Base-by-base conservation (phyloP, 2,329 filamentous ascomycete genomes). In the Colletotrichum scovillei region DNA sequence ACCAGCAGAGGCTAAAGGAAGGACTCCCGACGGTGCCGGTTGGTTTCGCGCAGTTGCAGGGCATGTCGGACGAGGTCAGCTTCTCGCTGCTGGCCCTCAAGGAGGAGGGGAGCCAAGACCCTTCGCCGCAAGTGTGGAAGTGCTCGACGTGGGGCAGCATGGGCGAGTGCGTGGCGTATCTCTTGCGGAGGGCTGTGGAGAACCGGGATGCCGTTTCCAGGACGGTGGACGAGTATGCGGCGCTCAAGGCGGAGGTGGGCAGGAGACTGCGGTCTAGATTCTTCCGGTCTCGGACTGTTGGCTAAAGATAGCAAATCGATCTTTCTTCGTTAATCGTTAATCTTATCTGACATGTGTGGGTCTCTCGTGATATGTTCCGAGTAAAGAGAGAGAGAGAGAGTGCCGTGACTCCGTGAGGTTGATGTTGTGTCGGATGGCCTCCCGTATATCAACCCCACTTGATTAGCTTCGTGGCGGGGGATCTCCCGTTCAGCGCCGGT, bases 61-160 rank as follows among this genome's bases (percentile, higher is more conserved):
- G 96, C 46, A 98, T 98, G 96, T 96, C 96, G 2, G 96, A 98
- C 78, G 95, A 98, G 80, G 92, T 98, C 67, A 95, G 92, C 81
- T 92, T 90, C 79, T 89, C 91, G 80, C 82, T 92, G 30, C 80
- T 88, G 56, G 63, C 42, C 46, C 24, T 71, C 32, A 62, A 60
- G 56, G 56, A 60, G 19, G 28, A 57, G 55, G 56, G 30, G 30
- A 32, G 63, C 14, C 42, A 24, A 56, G 35, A 56, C 24, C 46
- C 68, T 32, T 67, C 63, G 42, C 69, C 78, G 16, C 74, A 74
- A 9, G 76, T 79, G 26, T 76, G 73, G 68, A 80, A 80, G 66
- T 80, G 77, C 73, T 76, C 76, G 9, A 80, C 78, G 7, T 79
- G 79, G 79, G 79, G 79, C 6, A 78, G 66, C 22, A 62, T 80